These are phyloP conservation scores for Xylariomycetidae sp. DNA, from an alignment of 2,329 filamentous ascomycete genomes.

Conservation along the genomic window DNA sequence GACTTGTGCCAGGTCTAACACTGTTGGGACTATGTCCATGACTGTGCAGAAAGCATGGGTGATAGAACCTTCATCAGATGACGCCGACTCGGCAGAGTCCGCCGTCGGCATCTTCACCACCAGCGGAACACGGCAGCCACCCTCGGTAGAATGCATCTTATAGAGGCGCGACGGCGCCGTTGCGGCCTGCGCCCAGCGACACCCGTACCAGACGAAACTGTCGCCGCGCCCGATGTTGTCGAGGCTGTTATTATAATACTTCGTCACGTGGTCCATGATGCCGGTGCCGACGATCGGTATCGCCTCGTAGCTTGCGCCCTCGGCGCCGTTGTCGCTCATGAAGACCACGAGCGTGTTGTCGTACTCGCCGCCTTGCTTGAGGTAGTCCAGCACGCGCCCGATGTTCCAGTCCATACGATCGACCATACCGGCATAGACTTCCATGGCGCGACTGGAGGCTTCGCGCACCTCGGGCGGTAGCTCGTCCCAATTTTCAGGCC, in stretches of 20 bases:
- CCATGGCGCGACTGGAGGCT: constrained; percentile 26
- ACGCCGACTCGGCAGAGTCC: too few species aligned
- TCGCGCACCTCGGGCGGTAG: constrained; percentile 14
- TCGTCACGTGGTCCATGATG: constrained; percentile 15
- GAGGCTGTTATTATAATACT: constrained; percentile 21
- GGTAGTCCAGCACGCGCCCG: constrained; percentile 46
- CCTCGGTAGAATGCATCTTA: constrained; percentile 37
- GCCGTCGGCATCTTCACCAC: constrained; percentile 21
- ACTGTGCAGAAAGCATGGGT: constrained; percentile 47
- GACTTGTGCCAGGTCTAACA: constrained; percentile 43
- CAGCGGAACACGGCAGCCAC: constrained; percentile 48
- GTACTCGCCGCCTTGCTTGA: constrained; percentile 43
- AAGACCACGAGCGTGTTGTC: constrained; percentile 51
- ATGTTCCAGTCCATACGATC: constrained; percentile 50
- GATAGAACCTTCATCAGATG: constrained; percentile 29
- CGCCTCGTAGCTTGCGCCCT: constrained; percentile 18
- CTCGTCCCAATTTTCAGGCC: constrained; percentile 16
- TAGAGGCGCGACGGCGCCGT: constrained; percentile 9
- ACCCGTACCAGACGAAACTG: constrained; percentile 49
- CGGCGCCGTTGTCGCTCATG: constrained; percentile 45
- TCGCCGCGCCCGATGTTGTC: constrained; percentile 50
- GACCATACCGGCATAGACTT: constrained; percentile 54
- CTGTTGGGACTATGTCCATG: constrained; percentile 46
- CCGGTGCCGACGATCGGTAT: constrained; percentile 14
- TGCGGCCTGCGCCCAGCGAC: constrained; percentile 41